Percentiles rank a stretch among this genome's conserved stretches.
Evolutionary conservation across 306 rosid species (phyloP).

Genomic region (Vigna radiata): DNA sequence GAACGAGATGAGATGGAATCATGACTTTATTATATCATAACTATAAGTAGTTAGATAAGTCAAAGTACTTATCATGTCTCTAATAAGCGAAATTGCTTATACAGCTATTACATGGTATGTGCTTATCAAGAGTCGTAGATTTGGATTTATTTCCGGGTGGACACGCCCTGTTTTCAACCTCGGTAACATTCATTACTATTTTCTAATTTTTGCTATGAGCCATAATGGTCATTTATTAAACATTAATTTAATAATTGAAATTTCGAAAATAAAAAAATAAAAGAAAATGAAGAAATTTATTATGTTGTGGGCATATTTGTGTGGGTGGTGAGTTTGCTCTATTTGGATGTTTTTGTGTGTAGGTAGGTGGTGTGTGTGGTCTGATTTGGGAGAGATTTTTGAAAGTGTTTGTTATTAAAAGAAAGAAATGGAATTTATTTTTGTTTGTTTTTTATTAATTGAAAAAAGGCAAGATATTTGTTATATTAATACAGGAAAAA

Average conservation of each 20-base stretch:
- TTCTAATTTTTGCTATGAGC: conserved; percentile 13
- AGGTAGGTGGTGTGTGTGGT: neutral
- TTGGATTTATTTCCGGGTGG: conserved; percentile 57
- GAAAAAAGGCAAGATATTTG: conserved; percentile 25
- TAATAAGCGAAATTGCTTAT: fast-evolving
- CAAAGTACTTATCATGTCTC: fast-evolving
- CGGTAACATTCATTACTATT: conserved; percentile 35
- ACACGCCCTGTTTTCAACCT: conserved; percentile 53
- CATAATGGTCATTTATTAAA: conserved; percentile 10
- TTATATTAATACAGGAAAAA: neutral
- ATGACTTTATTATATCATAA: neutral
- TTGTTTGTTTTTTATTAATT: conserved; percentile 20
- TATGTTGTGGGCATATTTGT: conserved; percentile 9
- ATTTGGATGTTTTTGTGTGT: conserved; percentile 9
- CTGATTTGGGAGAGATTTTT: conserved; percentile 32
- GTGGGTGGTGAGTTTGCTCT: conserved; percentile 7
- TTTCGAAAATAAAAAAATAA: neutral
- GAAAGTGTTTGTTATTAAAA: conserved; percentile 29
- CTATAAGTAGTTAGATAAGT: conserved; percentile 42
- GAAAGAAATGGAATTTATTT: conserved; percentile 3
- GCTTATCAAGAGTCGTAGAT: conserved; percentile 42
- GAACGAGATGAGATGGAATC: conserved; percentile 51
- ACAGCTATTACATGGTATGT: neutral
- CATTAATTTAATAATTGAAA: neutral
- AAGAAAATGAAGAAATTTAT: neutral